A percentile compares a stretch with the other conserved stretches of the same genome.
phyloP scores from a whole-genome alignment of 2,329 filamentous ascomycete species.

The Byssothecium circinans region DNA sequence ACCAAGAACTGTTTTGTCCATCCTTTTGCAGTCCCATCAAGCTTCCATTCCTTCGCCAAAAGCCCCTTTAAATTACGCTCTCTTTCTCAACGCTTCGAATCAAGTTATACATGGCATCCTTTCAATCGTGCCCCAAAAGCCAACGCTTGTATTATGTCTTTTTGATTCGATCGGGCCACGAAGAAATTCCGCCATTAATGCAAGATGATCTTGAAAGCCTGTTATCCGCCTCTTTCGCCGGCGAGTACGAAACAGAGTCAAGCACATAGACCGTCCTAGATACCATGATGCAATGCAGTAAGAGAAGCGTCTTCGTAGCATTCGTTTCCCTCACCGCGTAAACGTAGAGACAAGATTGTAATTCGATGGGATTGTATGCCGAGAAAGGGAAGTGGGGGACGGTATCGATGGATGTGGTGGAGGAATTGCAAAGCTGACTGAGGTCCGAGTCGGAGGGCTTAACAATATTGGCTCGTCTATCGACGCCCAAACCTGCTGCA shows the following conservation, averaged over 20 bases:
- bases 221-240: slow-evolving; percentile 18
- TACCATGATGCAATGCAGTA: slow-evolving; percentile 12
- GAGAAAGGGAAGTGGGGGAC: slow-evolving; percentile 35
- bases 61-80: neutral
- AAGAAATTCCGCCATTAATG: slow-evolving; percentile 5
- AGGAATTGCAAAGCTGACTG: slow-evolving; percentile 33
- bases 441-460: slow-evolving; percentile 38
- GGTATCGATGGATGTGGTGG: slow-evolving; percentile 35
- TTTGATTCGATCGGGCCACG: slow-evolving; percentile 1
- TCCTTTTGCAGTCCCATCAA: slow-evolving; percentile 1
- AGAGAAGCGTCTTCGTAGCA: slow-evolving; percentile 15
- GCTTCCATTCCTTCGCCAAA: neutral
- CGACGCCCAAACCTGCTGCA: slow-evolving; percentile 93
- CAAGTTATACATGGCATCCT: slow-evolving; percentile 8
- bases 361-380: slow-evolving; percentile 30
- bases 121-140: slow-evolving; percentile 3
- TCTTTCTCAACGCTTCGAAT: slow-evolving; percentile 1
- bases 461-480: slow-evolving; percentile 56
- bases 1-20: slow-evolving; percentile 1
- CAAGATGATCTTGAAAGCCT: slow-evolving; percentile 10
- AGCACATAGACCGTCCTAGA: slow-evolving; percentile 14
- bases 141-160: slow-evolving; percentile 7
- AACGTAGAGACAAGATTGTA: slow-evolving; percentile 12
- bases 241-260: slow-evolving; percentile 18
- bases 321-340: slow-evolving; percentile 17